These are phyloP conservation scores for Dunaliella salina DNA, from an alignment of 163 green algal species.

Conservation along the genomic window DNA sequence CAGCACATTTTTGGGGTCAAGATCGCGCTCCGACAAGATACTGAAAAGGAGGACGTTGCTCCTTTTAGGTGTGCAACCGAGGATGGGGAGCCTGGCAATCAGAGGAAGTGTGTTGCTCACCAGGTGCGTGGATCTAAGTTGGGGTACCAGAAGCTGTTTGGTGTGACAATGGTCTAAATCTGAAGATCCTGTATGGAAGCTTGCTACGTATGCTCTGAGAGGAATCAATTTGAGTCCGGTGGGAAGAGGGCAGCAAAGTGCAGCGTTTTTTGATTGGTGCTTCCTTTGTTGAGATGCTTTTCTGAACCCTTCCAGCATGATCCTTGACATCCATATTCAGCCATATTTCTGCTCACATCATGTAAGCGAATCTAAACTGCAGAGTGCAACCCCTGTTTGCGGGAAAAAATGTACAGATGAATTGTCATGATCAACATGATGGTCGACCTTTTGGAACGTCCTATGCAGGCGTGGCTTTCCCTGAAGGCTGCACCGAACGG, in stretches of 20 bases:
- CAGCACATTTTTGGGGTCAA: background rate
- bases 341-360: background rate
- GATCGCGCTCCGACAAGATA: background rate
- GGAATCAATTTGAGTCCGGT: no score
- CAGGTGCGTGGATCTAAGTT: background rate
- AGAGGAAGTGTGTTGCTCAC: background rate
- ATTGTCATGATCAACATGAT: background rate
- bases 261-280: background rate
- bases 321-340: no score
- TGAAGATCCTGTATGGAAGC: no score
- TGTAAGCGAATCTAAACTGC: background rate
- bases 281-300: background rate
- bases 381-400: background rate
- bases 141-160: no score
- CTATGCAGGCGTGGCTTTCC: conserved; percentile 2
- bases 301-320: background rate
- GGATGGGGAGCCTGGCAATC: background rate
- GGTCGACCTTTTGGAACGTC: background rate
- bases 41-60: no score
- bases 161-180: no score
- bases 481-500: conserved; percentile 4
- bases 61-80: background rate
- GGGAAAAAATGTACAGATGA: background rate
- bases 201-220: no score
- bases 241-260: no score